Conservation (phyloP, 495 filamentous ascomycete species). For the Hypoxylon lenormandii region DNA sequence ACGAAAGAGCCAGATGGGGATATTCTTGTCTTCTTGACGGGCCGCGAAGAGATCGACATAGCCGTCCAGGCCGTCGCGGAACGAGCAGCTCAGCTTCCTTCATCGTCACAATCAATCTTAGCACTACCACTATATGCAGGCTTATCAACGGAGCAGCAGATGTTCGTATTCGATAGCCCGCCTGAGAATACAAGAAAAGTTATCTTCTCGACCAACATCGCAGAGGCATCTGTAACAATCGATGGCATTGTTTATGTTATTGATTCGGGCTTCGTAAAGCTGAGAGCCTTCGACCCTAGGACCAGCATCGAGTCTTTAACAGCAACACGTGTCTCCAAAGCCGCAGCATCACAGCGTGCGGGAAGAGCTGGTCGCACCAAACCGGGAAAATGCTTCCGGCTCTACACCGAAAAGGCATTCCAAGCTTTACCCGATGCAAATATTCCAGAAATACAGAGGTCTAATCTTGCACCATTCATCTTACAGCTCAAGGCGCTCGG, state of each 20-base stretch:
- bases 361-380: slow-evolving; percentile 92
- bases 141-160: slow-evolving; percentile 87
- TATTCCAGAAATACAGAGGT: slow-evolving; percentile 91
- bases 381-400: slow-evolving; percentile 92
- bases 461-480: slow-evolving; percentile 88
- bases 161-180: slow-evolving; percentile 89
- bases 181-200: slow-evolving; percentile 89
- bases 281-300: slow-evolving; percentile 85
- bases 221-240: slow-evolving; percentile 94
- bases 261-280: slow-evolving; percentile 91
- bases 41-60: slow-evolving; percentile 91
- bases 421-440: slow-evolving; percentile 77
- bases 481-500: slow-evolving; percentile 96
- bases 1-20: slow-evolving; percentile 88
- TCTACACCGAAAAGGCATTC: slow-evolving; percentile 86
- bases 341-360: slow-evolving; percentile 90
- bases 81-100: slow-evolving; percentile 78
- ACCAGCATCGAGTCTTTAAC: slow-evolving; percentile 93
- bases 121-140: slow-evolving; percentile 90
- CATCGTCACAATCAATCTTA: slow-evolving; percentile 74
- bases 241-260: slow-evolving; percentile 93
- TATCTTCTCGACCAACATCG: slow-evolving; percentile 94
- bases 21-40: slow-evolving; percentile 91
- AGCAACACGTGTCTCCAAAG: slow-evolving; percentile 88
- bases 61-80: slow-evolving; percentile 82